Conservation (phyloP, 148 eudicot genomes). For the Camellia lanceoleosa region DNA sequence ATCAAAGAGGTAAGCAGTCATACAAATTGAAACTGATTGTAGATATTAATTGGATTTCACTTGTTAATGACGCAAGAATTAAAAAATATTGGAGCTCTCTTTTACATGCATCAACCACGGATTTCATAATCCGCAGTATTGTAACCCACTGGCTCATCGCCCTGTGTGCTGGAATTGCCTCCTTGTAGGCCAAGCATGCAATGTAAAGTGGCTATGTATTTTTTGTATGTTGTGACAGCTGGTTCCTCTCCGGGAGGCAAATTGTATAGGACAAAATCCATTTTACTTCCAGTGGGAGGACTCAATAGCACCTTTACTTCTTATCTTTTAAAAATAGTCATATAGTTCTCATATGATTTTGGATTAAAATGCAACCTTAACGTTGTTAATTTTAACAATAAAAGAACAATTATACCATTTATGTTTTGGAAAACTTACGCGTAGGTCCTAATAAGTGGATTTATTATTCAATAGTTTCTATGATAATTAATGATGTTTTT, state of each 20-base stretch:
- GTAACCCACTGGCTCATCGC: conserved; percentile 9
- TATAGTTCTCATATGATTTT: too few relatives aligned
- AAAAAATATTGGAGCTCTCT: neutral
- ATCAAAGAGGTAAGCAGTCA: neutral
- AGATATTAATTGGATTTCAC: neutral
- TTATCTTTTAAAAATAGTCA: too few relatives aligned
- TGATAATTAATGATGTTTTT: too few relatives aligned
- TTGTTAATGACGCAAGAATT: neutral
- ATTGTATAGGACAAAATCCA: too few relatives aligned
- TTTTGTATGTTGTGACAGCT: conserved; percentile 11
- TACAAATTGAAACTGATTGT: neutral
- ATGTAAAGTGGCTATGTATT: neutral
- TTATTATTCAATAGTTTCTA: too few relatives aligned
- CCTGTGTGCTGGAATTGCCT: conserved; percentile 9
- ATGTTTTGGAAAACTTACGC: too few relatives aligned
- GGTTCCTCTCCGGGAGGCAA: neutral
- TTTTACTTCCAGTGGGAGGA: too few relatives aligned
- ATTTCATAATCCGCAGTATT: neutral
- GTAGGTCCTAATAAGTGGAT: too few relatives aligned
- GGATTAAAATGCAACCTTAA: too few relatives aligned
- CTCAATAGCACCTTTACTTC: too few relatives aligned
- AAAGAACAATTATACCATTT: too few relatives aligned
- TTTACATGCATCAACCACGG: conserved; percentile 1
- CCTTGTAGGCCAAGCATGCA: conserved; percentile 11
- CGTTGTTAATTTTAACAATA: too few relatives aligned